A percentile compares a stretch with the other conserved stretches of the same genome.
Evolutionary conservation across 768 basidiomycete species (phyloP).

Genomic region (Mycena venus): DNA sequence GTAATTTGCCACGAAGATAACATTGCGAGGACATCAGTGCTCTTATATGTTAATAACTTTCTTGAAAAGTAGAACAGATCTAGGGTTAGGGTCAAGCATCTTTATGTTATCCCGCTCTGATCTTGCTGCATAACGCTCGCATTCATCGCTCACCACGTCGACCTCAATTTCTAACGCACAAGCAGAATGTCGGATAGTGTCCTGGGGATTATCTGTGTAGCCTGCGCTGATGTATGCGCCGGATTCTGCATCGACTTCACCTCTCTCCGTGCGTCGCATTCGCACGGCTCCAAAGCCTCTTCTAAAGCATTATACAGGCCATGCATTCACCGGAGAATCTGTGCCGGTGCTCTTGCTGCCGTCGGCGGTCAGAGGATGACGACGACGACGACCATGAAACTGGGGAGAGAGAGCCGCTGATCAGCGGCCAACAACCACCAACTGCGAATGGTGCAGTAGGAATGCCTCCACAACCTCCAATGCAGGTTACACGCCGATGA

Average conservation of each 20-base stretch:
- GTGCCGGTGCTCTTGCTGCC: slow-evolving; percentile 12
- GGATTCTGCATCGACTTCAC: slow-evolving; percentile 27
- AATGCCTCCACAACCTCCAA: slow-evolving; percentile 28
- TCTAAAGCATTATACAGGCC: slow-evolving; percentile 1
- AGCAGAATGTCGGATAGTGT: slow-evolving; percentile 13
- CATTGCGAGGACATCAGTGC: too few species aligned
- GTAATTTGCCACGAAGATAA: too few species aligned
- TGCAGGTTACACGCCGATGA: slow-evolving; percentile 15
- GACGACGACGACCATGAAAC: neutral
- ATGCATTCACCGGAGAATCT: slow-evolving; percentile 21
- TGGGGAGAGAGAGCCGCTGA: slow-evolving; percentile 18
- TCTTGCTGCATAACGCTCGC: too few species aligned
- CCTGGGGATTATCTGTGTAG: neutral
- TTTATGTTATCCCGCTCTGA: too few species aligned
- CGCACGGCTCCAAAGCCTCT: neutral
- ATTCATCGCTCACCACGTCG: too few species aligned
- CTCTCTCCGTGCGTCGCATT: slow-evolving; percentile 22
- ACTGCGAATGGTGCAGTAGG: neutral
- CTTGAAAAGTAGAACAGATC: too few species aligned
- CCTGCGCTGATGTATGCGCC: slow-evolving; percentile 29
- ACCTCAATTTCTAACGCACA: too few species aligned
- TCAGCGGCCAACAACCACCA: neutral
- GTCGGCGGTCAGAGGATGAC: neutral
- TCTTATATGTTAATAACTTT: too few species aligned
- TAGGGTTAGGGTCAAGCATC: too few species aligned